Percentiles rank a stretch among this genome's conserved stretches.
Evolutionary conservation across 129 eudicot species (phyloP).

Genomic region (Solidago caesia): DNA sequence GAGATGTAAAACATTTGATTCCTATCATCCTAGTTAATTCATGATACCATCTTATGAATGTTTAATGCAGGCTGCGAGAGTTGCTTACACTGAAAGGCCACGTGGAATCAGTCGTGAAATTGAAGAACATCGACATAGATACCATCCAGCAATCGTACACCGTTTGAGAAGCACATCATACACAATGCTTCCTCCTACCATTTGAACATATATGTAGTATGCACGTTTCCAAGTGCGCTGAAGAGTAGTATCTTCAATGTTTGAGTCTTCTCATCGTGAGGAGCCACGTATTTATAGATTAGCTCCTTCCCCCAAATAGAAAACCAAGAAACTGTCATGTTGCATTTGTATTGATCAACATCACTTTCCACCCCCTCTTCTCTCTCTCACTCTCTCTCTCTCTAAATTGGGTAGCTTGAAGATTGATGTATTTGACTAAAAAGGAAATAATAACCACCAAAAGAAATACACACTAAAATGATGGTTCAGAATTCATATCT

Average conservation of each 20-base stretch:
- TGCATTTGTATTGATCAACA: background rate
- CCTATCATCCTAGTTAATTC: background rate
- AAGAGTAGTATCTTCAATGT: constrained; percentile 3
- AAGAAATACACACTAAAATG: too few species aligned
- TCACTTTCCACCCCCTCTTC: too few species aligned
- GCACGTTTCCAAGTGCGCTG: background rate
- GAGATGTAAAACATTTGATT: too few species aligned
- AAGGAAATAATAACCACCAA: too few species aligned
- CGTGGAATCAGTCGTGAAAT: constrained; percentile 65
- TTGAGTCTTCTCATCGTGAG: background rate
- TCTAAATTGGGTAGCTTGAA: too few species aligned
- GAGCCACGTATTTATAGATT: background rate
- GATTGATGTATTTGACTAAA: too few species aligned
- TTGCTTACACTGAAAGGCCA: constrained; percentile 69
- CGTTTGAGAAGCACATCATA: constrained; percentile 32
- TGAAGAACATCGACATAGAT: constrained; percentile 70
- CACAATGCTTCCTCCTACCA: background rate
- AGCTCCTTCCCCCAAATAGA: background rate
- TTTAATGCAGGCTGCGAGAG: constrained; percentile 57
- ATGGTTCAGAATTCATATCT: too few species aligned
- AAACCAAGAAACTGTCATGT: background rate
- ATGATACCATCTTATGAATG: background rate
- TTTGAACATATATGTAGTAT: background rate
- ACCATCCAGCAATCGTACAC: constrained; percentile 67
- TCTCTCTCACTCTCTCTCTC: too few species aligned